Conservation (phyloP, 2,329 filamentous ascomycete genomes). For the Clathrospora elynae region DNA sequence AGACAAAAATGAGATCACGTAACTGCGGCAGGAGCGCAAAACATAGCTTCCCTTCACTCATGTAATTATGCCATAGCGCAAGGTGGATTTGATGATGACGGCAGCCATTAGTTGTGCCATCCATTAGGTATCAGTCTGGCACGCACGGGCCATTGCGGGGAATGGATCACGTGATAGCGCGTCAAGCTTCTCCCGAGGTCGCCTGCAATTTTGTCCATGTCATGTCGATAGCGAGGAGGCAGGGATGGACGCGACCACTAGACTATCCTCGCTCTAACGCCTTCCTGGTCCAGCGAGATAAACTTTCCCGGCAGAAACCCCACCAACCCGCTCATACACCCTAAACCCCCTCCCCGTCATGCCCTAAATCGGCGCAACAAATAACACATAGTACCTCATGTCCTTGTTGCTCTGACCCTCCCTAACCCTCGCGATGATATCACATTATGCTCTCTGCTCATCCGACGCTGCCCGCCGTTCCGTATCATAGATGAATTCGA, state of each 20-base stretch:
- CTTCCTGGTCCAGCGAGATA: conserved; percentile 13
- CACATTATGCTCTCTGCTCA: conserved; percentile 16
- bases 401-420: conserved; percentile 4
- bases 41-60: not conserved
- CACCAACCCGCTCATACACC: conserved; percentile 20
- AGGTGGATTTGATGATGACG: not conserved
- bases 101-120: conserved; percentile 5
- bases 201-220: too few species aligned
- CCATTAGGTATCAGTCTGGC: conserved; percentile 11
- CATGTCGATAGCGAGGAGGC: too few species aligned
- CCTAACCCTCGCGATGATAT: conserved; percentile 16
- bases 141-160: conserved; percentile 5
- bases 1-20: not conserved
- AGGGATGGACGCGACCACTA: not conserved
- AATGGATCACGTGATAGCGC: conserved; percentile 9
- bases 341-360: not conserved
- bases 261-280: conserved; percentile 9
- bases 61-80: not conserved
- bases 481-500: conserved; percentile 20
- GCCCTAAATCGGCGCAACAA: conserved; percentile 10
- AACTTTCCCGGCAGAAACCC: conserved; percentile 24
- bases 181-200: not conserved
- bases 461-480: conserved; percentile 5
- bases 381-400: conserved; percentile 16
- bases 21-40: not conserved